A percentile compares a stretch with the other conserved stretches of the same genome.
These are phyloP conservation scores for Thielaviopsis ethacetica DNA, from an alignment of 2,329 filamentous ascomycete species.

Conservation along the genomic window DNA sequence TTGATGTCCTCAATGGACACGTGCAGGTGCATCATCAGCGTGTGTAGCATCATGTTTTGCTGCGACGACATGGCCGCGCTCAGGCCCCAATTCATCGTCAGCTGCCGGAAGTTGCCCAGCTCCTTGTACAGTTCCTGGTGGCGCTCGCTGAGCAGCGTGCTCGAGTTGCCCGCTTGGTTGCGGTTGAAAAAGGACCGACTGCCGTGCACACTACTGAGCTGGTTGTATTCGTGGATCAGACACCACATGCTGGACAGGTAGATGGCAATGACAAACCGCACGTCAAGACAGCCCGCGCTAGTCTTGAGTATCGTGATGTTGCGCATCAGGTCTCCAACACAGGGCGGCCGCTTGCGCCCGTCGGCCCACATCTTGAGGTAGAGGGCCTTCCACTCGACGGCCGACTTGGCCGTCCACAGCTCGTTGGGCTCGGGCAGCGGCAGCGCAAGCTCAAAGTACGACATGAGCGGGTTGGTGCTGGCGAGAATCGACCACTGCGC, in stretches of 20 bases:
- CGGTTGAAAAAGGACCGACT: conserved; percentile 29
- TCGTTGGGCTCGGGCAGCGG: conserved; percentile 45
- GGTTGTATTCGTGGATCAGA: conserved; percentile 48
- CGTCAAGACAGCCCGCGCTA: conserved; percentile 35
- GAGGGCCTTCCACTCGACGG: conserved; percentile 45
- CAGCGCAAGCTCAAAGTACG: conserved; percentile 51
- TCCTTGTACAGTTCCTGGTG: conserved; percentile 46
- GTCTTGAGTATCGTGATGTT: conserved; percentile 35
- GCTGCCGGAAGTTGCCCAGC: conserved; percentile 30
- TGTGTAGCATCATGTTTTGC: conserved; percentile 31
- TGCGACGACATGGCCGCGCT: conserved; percentile 24
- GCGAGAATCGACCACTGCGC: conserved; percentile 51
- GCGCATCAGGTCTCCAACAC: conserved; percentile 37
- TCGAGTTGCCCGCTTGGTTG: conserved; percentile 23
- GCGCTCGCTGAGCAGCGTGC: conserved; percentile 33
- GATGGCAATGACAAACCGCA: conserved; percentile 39
- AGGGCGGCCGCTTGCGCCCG: conserved; percentile 29
- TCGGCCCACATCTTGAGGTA: conserved; percentile 30
- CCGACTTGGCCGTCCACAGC: conserved; percentile 49
- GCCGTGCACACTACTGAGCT: conserved; percentile 34
- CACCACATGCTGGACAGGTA: conserved; percentile 50
- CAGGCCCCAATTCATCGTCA: conserved; percentile 25
- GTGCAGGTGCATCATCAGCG: conserved; percentile 47
- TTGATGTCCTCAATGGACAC: conserved; percentile 49
- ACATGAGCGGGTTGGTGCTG: conserved; percentile 46